Percentiles rank a stretch among this genome's conserved stretches.
These are phyloP conservation scores for Trichophyton benhamiae DNA, from an alignment of 2,329 filamentous ascomycete species.

Conservation along the genomic window DNA sequence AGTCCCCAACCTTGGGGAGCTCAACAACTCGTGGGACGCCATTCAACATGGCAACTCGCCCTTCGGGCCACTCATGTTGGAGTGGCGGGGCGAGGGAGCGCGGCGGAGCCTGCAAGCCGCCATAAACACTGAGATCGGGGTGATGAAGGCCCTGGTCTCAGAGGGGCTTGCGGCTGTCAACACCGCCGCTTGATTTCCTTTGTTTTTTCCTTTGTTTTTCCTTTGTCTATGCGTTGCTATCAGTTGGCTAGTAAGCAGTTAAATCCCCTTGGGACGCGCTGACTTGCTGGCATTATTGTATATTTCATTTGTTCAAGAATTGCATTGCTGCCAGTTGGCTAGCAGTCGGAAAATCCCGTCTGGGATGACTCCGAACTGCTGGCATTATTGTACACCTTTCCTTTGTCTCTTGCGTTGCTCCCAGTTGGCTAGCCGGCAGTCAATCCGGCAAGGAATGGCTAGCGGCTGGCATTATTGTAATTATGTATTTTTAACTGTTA, in stretches of 20 bases:
- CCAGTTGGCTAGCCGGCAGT: background rate
- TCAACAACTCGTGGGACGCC: slow-evolving; percentile 12
- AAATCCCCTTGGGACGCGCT: background rate
- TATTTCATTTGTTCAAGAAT: background rate
- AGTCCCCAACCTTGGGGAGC: slow-evolving; percentile 4
- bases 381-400: slow-evolving; percentile 1
- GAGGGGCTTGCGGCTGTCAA: slow-evolving; percentile 12
- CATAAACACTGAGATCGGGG: slow-evolving; percentile 10
- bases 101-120: slow-evolving; percentile 11
- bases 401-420: background rate
- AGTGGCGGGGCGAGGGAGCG: slow-evolving; percentile 11
- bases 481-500: background rate
- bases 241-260: background rate
- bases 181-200: background rate
- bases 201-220: slow-evolving; percentile 3
- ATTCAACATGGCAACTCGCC: slow-evolving; percentile 11
- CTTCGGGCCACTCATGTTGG: slow-evolving; percentile 14
- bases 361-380: background rate
- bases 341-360: background rate
- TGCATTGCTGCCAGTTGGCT: background rate
- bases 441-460: background rate
- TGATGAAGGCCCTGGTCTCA: slow-evolving; percentile 9
- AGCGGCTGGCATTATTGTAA: background rate
- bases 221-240: background rate
- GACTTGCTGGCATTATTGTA: background rate